Percentiles rank a stretch among this genome's conserved stretches.
phyloP scores from a whole-genome alignment of 2,329 filamentous ascomycete genomes.

The Tolypocladium album region DNA sequence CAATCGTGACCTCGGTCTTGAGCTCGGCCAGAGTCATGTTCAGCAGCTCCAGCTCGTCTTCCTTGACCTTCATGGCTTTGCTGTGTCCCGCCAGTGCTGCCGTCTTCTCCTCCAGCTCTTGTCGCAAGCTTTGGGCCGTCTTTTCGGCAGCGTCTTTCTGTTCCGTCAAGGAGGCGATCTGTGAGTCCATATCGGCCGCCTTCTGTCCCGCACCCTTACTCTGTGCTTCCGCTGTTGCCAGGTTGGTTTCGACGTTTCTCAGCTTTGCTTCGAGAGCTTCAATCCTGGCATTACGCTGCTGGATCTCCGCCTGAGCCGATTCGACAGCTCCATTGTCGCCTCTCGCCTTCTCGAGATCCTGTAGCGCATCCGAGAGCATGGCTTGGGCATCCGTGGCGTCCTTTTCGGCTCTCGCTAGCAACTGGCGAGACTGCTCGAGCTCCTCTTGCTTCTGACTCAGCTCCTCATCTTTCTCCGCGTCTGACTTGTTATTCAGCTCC shows the following conservation, averaged over 20 bases:
- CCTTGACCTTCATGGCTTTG: slow-evolving; percentile 35
- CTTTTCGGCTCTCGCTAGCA: slow-evolving; percentile 25
- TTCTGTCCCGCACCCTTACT: slow-evolving; percentile 24
- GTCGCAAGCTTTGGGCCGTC: slow-evolving; percentile 13
- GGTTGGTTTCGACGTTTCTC: slow-evolving; percentile 5
- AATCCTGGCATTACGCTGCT: slow-evolving; percentile 27
- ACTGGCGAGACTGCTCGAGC: slow-evolving; percentile 32
- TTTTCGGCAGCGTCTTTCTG: slow-evolving; percentile 17
- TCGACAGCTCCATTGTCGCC: slow-evolving; percentile 12
- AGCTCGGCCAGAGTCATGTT: slow-evolving; percentile 44
- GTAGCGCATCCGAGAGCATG: slow-evolving; percentile 36
- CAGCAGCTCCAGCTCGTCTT: slow-evolving; percentile 38
- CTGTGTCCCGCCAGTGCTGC: slow-evolving; percentile 19
- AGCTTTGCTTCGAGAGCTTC: slow-evolving; percentile 25
- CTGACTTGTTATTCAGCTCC: slow-evolving; percentile 81
- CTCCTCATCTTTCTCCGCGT: slow-evolving; percentile 57
- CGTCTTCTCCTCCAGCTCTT: slow-evolving; percentile 10
- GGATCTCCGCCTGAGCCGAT: slow-evolving; percentile 12
- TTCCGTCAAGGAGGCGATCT: slow-evolving; percentile 17
- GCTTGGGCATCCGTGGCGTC: slow-evolving; percentile 28
- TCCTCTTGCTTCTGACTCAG: slow-evolving; percentile 48
- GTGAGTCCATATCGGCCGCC: slow-evolving; percentile 18
- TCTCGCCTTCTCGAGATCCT: slow-evolving; percentile 33
- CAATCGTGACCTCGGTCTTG: slow-evolving; percentile 51
- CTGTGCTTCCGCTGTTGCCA: slow-evolving; percentile 24